Base-by-base conservation (phyloP, 2,329 filamentous ascomycete genomes). In the Parastagonospora avenae region DNA sequence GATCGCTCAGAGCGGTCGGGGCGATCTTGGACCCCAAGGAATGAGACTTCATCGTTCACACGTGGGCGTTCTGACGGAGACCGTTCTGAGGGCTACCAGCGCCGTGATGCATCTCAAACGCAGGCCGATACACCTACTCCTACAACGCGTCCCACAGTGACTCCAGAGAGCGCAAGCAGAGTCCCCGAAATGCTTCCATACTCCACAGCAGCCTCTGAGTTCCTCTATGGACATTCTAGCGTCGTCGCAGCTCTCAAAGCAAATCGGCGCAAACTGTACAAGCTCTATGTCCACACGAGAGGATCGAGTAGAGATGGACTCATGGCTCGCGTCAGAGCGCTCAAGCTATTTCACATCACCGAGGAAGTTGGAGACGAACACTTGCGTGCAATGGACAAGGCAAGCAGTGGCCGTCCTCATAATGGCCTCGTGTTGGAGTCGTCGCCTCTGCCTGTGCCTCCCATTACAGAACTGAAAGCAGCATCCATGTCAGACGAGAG, bases 361-460 rank as follows among this genome's bases (percentile, higher is more conserved):
- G 79, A 79, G 4, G 75, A 82, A 37, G 83, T 93, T 16, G 84
- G 84, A 36, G 77, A 78, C 15, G 78, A 81, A 1, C 87, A 87
- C 67, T 76, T 90, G 52, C 82, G 82, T 1, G 77, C 91, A 35
- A 82, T 99, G 76, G 88, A 95, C 73, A 92, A 90, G 74, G 90
- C 95, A 84, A 90, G 89, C 59, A 83, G 80, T 48, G 87, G 88
- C 1, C 83, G 94, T 35, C 91, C 93, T 30, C 93, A 99, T 75
- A 97, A 97, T 67, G 92, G 93, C 40, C 87, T 88, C 62, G 80
- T 97, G 12, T 82, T 99, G 3, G 94, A 99, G 74, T 86, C 89
- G 11, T 96, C 92, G 0, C 90, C 90, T 1, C 75, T 97, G 1
- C 91, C 92, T 0, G 85, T 87, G 58, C 76, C 85, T 2, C 91